Evolutionary conservation across 495 filamentous ascomycete genomes (phyloP).

Genomic region (Penicillium herquei): DNA sequence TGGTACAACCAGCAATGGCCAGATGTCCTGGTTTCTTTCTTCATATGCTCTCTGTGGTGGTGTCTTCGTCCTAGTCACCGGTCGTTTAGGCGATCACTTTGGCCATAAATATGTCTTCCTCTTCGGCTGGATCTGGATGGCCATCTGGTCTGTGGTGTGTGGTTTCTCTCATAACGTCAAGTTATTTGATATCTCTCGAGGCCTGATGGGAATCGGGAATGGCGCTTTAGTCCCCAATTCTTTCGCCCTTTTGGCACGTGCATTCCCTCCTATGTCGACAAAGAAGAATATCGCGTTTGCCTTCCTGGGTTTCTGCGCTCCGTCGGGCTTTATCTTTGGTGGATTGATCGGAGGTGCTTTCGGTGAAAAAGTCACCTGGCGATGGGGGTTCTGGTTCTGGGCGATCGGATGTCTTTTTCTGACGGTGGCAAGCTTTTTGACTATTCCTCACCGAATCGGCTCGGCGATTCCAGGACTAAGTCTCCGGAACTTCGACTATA

Average conservation of each 20-base stretch:
- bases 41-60: constrained; percentile 55
- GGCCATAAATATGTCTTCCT: constrained; percentile 55
- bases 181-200: constrained; percentile 55
- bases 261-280: constrained; percentile 41
- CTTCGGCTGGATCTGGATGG: constrained; percentile 53
- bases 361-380: constrained; percentile 53
- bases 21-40: constrained; percentile 50
- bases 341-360: constrained; percentile 45
- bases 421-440: constrained; percentile 33
- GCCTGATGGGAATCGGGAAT: constrained; percentile 56
- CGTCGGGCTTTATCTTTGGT: constrained; percentile 49
- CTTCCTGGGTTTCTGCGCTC: constrained; percentile 58
- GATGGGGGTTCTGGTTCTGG: constrained; percentile 58
- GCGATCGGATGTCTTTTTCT: constrained; percentile 51
- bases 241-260: constrained; percentile 55
- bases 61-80: constrained; percentile 57
- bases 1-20: constrained; percentile 19
- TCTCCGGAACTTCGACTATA: constrained; percentile 39
- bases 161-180: constrained; percentile 38
- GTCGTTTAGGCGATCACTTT: constrained; percentile 53
- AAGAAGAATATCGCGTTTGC: constrained; percentile 60
- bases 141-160: constrained; percentile 47
- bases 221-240: constrained; percentile 57
- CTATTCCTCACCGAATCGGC: constrained; percentile 24
- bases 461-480: constrained; percentile 13